phyloP scores from a whole-genome alignment of 768 basidiomycete genomes.

The Mycena rosella region DNA sequence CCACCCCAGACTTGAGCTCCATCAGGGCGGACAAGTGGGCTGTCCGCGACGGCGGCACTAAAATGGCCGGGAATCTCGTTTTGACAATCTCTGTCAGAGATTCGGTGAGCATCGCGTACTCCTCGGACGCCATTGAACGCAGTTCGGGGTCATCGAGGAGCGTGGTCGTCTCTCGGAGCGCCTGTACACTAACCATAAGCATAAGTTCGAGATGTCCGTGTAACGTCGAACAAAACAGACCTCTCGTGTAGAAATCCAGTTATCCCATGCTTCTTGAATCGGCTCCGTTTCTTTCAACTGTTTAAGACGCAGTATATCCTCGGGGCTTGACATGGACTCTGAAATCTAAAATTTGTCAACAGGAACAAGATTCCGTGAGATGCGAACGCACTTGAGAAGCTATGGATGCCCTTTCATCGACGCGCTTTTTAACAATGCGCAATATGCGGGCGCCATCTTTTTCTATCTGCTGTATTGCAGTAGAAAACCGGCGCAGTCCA shows the following conservation, averaged over 20 bases:
- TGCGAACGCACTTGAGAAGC: conserved; percentile 56
- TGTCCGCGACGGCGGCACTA: conserved; percentile 80
- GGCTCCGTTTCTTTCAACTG: conserved; percentile 78
- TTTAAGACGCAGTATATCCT: conserved; percentile 70
- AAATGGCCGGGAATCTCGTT: conserved; percentile 73
- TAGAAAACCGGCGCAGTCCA: conserved; percentile 30
- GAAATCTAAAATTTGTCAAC: conserved; percentile 56
- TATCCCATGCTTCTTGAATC: conserved; percentile 75
- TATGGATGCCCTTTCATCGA: conserved; percentile 62
- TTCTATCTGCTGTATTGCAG: conserved; percentile 45
- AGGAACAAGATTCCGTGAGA: background rate
- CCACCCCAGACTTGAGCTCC: conserved; percentile 94
- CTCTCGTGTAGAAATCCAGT: conserved; percentile 67
- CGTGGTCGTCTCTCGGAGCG: conserved; percentile 69
- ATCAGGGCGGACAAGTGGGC: conserved; percentile 80
- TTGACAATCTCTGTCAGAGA: conserved; percentile 51
- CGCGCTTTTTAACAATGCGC: conserved; percentile 64
- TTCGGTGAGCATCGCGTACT: conserved; percentile 62
- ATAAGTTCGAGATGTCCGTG: conserved; percentile 25
- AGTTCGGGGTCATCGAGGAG: conserved; percentile 85
- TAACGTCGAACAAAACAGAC: conserved; percentile 53
- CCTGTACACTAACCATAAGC: conserved; percentile 58
- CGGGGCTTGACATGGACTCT: conserved; percentile 63
- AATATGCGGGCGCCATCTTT: conserved; percentile 65
- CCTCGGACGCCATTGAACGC: conserved; percentile 79